Evolutionary conservation across 2,329 filamentous ascomycete genomes (phyloP).

Genomic region (Basipetospora chlamydospora): DNA sequence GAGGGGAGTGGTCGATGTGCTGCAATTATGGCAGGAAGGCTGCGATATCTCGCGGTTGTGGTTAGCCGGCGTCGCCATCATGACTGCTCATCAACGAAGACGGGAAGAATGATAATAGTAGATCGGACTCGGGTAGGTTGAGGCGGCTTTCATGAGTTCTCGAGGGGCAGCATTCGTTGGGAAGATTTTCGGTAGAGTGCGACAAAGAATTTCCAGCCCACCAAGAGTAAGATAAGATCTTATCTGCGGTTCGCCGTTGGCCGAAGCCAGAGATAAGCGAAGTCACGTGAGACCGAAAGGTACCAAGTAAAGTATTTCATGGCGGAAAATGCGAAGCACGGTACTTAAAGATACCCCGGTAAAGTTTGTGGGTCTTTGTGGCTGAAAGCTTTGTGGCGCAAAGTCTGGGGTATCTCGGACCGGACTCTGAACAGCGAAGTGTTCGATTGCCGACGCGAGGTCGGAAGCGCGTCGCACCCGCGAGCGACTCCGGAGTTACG

Average conservation of each 20-base stretch:
- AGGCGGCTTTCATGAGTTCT: neutral
- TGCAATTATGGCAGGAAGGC: slow-evolving; percentile 94
- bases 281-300: slow-evolving; percentile 3
- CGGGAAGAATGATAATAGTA: neutral
- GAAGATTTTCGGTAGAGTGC: slow-evolving; percentile 6
- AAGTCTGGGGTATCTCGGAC: too few relatives aligned
- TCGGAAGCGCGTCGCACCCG: too few relatives aligned
- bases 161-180: neutral
- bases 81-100: slow-evolving; percentile 13
- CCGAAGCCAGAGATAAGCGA: slow-evolving; percentile 5
- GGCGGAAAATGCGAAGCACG: too few relatives aligned
- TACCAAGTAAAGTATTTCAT: too few relatives aligned
- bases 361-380: too few relatives aligned
- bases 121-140: neutral
- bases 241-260: too few relatives aligned
- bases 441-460: too few relatives aligned
- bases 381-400: too few relatives aligned
- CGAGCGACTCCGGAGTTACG: too few relatives aligned
- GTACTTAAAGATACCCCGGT: too few relatives aligned
- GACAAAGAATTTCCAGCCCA: slow-evolving; percentile 7
- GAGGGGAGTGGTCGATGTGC: slow-evolving; percentile 85
- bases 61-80: slow-evolving; percentile 40
- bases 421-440: too few relatives aligned
- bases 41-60: slow-evolving; percentile 50
- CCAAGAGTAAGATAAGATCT: slow-evolving; percentile 5